A percentile compares a stretch with the other conserved stretches of the same genome.
Conservation (phyloP, 2,329 filamentous ascomycete genomes). For the Graphiopsis chlorocephala region DNA sequence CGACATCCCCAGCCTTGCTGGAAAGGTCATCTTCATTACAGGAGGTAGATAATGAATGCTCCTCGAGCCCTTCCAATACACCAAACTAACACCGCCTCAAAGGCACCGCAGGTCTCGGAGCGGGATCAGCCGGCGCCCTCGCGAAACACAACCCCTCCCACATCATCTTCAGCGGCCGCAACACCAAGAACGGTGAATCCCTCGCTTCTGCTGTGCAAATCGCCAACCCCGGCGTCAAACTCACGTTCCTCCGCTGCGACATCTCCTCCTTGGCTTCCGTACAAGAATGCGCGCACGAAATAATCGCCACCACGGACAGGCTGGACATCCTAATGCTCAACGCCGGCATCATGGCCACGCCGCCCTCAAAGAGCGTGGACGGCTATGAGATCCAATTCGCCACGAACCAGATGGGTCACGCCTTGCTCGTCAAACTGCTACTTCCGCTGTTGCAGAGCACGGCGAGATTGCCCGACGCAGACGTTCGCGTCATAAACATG, state of each 20-base stretch:
- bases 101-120: constrained; percentile 28
- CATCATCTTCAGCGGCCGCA: constrained; percentile 51
- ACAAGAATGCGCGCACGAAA: constrained; percentile 21
- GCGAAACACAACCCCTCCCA: constrained; percentile 51
- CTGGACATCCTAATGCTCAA: constrained; percentile 34
- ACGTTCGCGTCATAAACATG: constrained; percentile 32
- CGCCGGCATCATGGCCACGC: constrained; percentile 31
- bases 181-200: constrained; percentile 47
- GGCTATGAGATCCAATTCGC: constrained; percentile 36
- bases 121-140: constrained; percentile 45
- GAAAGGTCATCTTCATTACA: constrained; percentile 30
- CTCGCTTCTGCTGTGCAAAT: constrained; percentile 42
- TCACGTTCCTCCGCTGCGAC: constrained; percentile 37
- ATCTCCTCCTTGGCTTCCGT: constrained; percentile 27
- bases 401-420: constrained; percentile 36
- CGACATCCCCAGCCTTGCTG: constrained; percentile 34
- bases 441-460: constrained; percentile 27
- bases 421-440: constrained; percentile 33
- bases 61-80: too few species aligned
- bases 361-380: constrained; percentile 24
- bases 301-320: constrained; percentile 21
- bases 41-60: not conserved
- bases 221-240: constrained; percentile 35
- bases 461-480: constrained; percentile 21
- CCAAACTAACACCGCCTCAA: not conserved